Base-by-base conservation (phyloP, 441 rosid species). In the Pelargonium hybrid region DNA sequence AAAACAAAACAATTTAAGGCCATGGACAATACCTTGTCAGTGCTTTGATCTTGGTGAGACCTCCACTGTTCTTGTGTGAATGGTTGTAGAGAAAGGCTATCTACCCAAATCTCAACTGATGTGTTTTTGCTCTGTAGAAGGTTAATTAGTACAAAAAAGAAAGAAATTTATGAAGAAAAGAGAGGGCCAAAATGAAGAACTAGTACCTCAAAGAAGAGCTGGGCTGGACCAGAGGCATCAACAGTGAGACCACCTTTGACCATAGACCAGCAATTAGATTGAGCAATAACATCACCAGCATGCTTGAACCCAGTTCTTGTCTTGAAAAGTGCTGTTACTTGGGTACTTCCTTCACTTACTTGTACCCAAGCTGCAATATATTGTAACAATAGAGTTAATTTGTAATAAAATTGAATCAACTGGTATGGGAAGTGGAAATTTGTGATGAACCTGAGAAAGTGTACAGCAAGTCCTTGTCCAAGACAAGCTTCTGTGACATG, bases 201-300 rank as follows among this genome's bases (percentile, higher is more conserved):
- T 4, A 29, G 29, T 15, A 85, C 95, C 92, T 87, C 90, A n/a
- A 92, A 92, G 69, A 77, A 85, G 61, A 92, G 87, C 23, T 84
- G 69, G 14, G 87, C 91, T 10, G 71, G 77, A 3, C 88, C 90
- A 8, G 92, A 87, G 68, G 72, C 47, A 76, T 88, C 80, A 7
- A 82, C 87, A 11, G 88, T 82, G 39, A 92, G 81, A 65, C 98
- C 96, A 68, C 96, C 97, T 75, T 90, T 92, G 54, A 92, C 85
- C 91, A 92, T 87, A 64, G 94, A 84, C 98, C 96, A 92, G 25
- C 96, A 92, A 4, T 75, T 78, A 0, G 95, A 75, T 73, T 83
- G 71, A 63, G 90, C 98, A 23, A 78, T 29, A 72, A 77, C 67
- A 1, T 80, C 79, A 66, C 91, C 94, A 14, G 87, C 94, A 71